These are phyloP conservation scores for Moniliella sp. DNA, from an alignment of 1,284 basidiomycete genomes.

Conservation along the genomic window DNA sequence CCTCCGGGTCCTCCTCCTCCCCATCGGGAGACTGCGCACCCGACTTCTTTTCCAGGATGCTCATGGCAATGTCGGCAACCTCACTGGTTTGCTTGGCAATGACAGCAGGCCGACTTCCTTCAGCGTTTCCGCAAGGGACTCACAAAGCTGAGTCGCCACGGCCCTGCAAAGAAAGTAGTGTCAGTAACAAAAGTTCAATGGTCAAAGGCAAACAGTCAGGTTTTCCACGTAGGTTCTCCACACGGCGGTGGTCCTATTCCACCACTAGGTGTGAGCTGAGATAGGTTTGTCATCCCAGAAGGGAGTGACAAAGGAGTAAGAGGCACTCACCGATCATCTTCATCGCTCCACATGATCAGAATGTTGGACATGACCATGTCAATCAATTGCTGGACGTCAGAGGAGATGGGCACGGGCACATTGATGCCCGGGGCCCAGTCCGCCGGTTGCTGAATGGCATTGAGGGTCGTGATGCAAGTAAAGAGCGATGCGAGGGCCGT, in stretches of 20 bases:
- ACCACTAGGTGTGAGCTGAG: slow-evolving; percentile 89
- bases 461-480: slow-evolving; percentile 73
- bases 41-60: slow-evolving; percentile 50
- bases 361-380: slow-evolving; percentile 54
- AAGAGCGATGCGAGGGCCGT: slow-evolving; percentile 70
- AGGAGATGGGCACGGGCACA: slow-evolving; percentile 30
- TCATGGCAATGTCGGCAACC: slow-evolving; percentile 21
- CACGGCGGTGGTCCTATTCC: too few relatives aligned
- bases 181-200: too few relatives aligned
- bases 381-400: slow-evolving; percentile 62
- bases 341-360: slow-evolving; percentile 70
- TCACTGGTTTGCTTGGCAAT: too few relatives aligned
- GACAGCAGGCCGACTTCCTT: too few relatives aligned
- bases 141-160: too few relatives aligned
- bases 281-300: slow-evolving; percentile 45
- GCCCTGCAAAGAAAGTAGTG: too few relatives aligned
- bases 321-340: slow-evolving; percentile 80
- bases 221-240: too few relatives aligned
- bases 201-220: too few relatives aligned
- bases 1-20: slow-evolving; percentile 45
- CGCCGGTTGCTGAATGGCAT: slow-evolving; percentile 59
- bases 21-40: slow-evolving; percentile 66
- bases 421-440: slow-evolving; percentile 60
- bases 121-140: too few relatives aligned
- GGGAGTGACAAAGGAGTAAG: not conserved